phyloP scores from a whole-genome alignment of 2,329 filamentous ascomycete species.

The Pyrenophora seminiperda region DNA sequence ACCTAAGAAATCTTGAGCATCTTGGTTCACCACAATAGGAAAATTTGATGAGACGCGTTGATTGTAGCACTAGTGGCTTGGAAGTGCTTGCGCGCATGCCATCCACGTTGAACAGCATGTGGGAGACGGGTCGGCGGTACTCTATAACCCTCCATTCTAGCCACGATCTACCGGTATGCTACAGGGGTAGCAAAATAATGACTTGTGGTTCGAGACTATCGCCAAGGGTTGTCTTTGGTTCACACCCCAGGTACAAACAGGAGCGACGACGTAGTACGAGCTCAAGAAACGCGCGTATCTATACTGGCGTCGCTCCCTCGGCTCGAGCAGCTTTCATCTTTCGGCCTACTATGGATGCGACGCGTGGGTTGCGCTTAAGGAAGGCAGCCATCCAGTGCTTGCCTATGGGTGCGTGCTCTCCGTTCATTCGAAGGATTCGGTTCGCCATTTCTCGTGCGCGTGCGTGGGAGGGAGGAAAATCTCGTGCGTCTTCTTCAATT shows the following conservation, averaged over 20 bases:
- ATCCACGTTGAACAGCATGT: not conserved
- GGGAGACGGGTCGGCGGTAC: not conserved
- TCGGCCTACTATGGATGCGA: not conserved
- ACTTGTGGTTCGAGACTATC: too few relatives aligned
- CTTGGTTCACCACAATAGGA: constrained; percentile 28
- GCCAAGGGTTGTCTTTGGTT: too few relatives aligned
- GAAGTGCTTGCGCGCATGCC: constrained; percentile 7
- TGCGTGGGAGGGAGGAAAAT: constrained; percentile 14
- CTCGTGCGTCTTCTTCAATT: constrained; percentile 18
- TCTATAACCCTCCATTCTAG: not conserved
- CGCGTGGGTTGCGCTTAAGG: not conserved
- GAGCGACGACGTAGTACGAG: not conserved
- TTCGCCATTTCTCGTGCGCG: constrained; percentile 15
- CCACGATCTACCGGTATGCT: not conserved
- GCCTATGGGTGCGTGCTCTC: not conserved
- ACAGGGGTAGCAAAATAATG: not conserved
- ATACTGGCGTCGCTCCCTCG: constrained; percentile 6
- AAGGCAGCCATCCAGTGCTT: not conserved
- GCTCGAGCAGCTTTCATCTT: constrained; percentile 10
- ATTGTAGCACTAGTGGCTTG: constrained; percentile 33
- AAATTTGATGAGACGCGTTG: constrained; percentile 14
- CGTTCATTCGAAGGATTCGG: constrained; percentile 6
- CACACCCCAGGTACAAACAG: too few relatives aligned
- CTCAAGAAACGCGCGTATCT: constrained; percentile 15
- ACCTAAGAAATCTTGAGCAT: not conserved